Conservation (phyloP, 1,284 basidiomycete genomes). For the Leccinum pallidistipes region DNA sequence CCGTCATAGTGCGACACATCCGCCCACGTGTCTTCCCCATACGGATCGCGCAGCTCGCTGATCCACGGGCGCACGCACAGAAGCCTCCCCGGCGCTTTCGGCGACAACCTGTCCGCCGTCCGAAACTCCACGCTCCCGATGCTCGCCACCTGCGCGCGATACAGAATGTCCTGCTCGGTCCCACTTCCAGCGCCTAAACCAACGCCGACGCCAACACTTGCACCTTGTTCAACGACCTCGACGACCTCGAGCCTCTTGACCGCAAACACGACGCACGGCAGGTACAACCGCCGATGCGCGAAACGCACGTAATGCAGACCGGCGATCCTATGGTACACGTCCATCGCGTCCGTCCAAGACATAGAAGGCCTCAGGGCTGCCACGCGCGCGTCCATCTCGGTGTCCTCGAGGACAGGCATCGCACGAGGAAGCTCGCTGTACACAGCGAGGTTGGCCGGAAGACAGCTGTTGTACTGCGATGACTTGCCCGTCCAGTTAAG, state of each 20-base stretch:
- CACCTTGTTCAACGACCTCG: not conserved
- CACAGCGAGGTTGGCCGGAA: conserved; percentile 8
- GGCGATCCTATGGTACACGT: not conserved
- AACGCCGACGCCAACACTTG: not conserved
- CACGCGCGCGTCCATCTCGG: not conserved
- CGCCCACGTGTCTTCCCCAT: not conserved
- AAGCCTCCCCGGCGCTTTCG: not conserved
- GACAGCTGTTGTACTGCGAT: conserved; percentile 18
- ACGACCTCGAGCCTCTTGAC: conserved; percentile 1
- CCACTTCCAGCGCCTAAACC: not conserved
- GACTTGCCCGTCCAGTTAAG: conserved; percentile 19
- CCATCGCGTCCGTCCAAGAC: not conserved
- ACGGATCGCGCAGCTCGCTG: not conserved
- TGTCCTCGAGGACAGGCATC: not conserved
- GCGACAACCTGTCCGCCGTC: not conserved
- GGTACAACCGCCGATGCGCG: not conserved
- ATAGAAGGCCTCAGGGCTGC: not conserved
- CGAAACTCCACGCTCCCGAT: not conserved
- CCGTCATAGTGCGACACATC: not conserved
- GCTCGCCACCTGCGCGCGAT: not conserved
- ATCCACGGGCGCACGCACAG: conserved; percentile 5
- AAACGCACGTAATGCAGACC: conserved; percentile 1
- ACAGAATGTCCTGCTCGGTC: not conserved
- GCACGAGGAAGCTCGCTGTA: conserved; percentile 6
- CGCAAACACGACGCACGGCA: conserved; percentile 1